A percentile compares a stretch with the other conserved stretches of the same genome.
These are phyloP conservation scores for Xylaria palmicola DNA, from an alignment of 495 filamentous ascomycete species.

Conservation along the genomic window DNA sequence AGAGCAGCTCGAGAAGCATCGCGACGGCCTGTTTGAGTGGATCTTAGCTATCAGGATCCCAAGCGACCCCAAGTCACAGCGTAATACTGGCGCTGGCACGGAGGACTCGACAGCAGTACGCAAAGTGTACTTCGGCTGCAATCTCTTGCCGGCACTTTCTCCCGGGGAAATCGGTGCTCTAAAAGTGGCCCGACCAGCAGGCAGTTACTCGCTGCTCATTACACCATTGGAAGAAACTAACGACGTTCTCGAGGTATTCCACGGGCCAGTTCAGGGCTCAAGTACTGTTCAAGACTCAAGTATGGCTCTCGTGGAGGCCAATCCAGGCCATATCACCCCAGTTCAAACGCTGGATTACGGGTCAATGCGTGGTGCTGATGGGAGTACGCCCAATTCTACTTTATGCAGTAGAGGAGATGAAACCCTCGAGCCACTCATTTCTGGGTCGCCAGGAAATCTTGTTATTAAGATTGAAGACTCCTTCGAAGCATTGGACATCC, in stretches of 20 bases:
- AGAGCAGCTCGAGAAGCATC: slow-evolving; percentile 47
- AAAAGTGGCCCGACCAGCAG: slow-evolving; percentile 1
- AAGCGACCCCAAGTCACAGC: slow-evolving; percentile 8
- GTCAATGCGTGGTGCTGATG: slow-evolving; percentile 1
- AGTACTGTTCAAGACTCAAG: neutral
- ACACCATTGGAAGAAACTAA: slow-evolving; percentile 18
- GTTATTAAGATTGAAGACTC: slow-evolving; percentile 65
- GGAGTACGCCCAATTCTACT: slow-evolving; percentile 12
- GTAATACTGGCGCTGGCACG: slow-evolving; percentile 12
- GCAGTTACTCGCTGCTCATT: slow-evolving; percentile 22
- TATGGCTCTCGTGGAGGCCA: neutral
- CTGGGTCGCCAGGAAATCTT: slow-evolving; percentile 33
- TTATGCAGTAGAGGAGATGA: slow-evolving; percentile 17
- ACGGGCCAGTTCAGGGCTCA: neutral
- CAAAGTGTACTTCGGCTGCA: slow-evolving; percentile 46
- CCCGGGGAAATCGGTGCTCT: neutral
- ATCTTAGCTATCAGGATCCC: slow-evolving; percentile 37
- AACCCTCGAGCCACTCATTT: slow-evolving; percentile 8
- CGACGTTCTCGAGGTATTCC: slow-evolving; percentile 9
- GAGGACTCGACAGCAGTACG: slow-evolving; percentile 5
- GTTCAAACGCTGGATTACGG: neutral
- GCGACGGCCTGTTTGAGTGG: slow-evolving; percentile 52
- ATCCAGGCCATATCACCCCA: neutral
- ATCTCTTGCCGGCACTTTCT: slow-evolving; percentile 35
- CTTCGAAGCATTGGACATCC: slow-evolving; percentile 63